Conservation (phyloP, 2,329 filamentous ascomycete genomes). For the Berkeleyomyces rouxiae region DNA sequence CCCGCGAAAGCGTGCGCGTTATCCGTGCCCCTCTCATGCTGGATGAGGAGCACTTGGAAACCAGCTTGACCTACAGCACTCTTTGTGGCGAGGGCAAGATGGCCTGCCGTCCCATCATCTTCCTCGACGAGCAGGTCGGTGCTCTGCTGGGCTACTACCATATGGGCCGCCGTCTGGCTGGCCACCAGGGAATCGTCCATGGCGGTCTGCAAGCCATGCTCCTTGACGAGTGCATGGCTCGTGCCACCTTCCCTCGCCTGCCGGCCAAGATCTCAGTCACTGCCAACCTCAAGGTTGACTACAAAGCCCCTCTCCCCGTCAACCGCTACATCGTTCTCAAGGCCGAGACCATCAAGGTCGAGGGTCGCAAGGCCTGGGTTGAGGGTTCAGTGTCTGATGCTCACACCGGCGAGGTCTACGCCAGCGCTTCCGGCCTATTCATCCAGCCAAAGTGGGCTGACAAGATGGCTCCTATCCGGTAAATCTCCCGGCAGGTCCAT, state of each 20-base stretch:
- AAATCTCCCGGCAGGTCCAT: neutral
- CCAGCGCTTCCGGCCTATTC: constrained; percentile 8
- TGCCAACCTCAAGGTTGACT: constrained; percentile 69
- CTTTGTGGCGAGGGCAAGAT: constrained; percentile 11
- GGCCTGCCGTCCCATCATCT: constrained; percentile 13
- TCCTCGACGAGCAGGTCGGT: constrained; percentile 12
- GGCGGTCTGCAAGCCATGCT: constrained; percentile 84
- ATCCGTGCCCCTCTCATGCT: constrained; percentile 13
- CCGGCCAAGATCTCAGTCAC: constrained; percentile 78
- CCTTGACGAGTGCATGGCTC: constrained; percentile 74
- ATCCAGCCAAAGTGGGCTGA: constrained; percentile 13
- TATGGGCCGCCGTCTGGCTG: constrained; percentile 63
- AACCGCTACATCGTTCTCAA: constrained; percentile 60
- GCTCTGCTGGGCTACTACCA: constrained; percentile 13
- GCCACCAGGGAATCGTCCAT: constrained; percentile 80
- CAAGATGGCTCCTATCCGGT: constrained; percentile 12
- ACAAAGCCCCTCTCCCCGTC: constrained; percentile 63
- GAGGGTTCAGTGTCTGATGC: constrained; percentile 34
- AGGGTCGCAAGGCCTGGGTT: constrained; percentile 91
- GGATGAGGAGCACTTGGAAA: constrained; percentile 11
- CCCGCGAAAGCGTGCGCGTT: constrained; percentile 9
- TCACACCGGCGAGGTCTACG: constrained; percentile 11
- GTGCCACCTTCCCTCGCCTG: constrained; percentile 75
- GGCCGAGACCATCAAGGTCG: constrained; percentile 67
- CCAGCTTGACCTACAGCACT: constrained; percentile 10